Percentiles rank a stretch among this genome's conserved stretches.
These are phyloP conservation scores for Nicotiana benthamiana DNA, from an alignment of 257 asterid genomes.

Conservation along the genomic window DNA sequence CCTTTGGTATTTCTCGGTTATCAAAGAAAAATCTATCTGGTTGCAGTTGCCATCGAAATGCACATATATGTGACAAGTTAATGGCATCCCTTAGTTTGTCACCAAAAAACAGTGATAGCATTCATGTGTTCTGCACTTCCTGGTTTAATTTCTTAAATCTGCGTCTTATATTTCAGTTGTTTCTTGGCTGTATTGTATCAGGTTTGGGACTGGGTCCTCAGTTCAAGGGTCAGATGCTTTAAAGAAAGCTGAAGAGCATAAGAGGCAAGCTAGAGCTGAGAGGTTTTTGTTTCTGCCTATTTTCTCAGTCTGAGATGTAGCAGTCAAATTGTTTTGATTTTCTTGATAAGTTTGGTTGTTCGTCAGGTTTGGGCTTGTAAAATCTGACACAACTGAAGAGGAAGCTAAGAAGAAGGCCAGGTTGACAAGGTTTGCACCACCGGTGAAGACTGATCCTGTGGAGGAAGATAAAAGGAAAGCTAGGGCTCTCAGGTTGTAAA, in stretches of 20 bases:
- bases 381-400: slow-evolving; percentile 50
- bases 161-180: background rate
- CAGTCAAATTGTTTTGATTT: background rate
- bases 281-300: slow-evolving; percentile 36
- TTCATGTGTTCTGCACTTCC: background rate
- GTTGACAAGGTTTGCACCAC: slow-evolving; percentile 69
- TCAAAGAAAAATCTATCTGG: background rate
- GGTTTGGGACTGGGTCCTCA: slow-evolving; percentile 65
- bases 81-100: background rate
- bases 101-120: background rate
- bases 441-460: slow-evolving; percentile 35
- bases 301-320: background rate
- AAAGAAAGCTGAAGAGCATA: slow-evolving; percentile 69
- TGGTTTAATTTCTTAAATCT: background rate
- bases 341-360: slow-evolving; percentile 3
- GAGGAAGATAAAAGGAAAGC: slow-evolving; percentile 97
- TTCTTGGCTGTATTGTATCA: slow-evolving; percentile 15
- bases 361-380: slow-evolving; percentile 66
- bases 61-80: background rate
- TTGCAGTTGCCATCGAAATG: background rate
- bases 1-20: too few relatives aligned
- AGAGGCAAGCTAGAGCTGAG: slow-evolving; percentile 94
- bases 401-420: slow-evolving; percentile 87
- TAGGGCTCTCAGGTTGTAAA: slow-evolving; percentile 70
- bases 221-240: slow-evolving; percentile 36